Base-by-base conservation (phyloP, 495 filamentous ascomycete genomes). In the Trypethelium eluteriae region DNA sequence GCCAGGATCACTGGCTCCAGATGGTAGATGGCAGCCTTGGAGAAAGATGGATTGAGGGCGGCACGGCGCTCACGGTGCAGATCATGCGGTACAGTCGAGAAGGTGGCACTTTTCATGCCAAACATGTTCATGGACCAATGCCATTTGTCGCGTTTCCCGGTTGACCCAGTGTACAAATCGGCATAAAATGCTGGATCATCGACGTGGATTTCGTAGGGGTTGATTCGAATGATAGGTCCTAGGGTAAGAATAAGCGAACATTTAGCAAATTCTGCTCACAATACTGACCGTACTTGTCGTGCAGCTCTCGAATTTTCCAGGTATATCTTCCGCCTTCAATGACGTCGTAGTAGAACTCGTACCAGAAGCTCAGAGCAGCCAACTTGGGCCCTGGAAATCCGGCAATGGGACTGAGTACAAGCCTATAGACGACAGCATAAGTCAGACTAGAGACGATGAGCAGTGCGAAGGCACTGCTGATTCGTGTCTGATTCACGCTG, bases 31-130 rank as follows among this genome's bases (percentile, higher is more conserved):
- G 78, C 77, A 14, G 69, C 70, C 41, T 79, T 85, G 10, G 82
- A 85, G 74, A 86, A 85, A 72, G 81, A 82, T 25, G 72, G 77
- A 41, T 71, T 79, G 11, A 83, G 44, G 1, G 79, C 75, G 14
- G 64, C 70, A 38, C 82, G 81, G 5, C 83, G 77, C 11, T 74
- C 62, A 3, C 77, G 73, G 70, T 86, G 83, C n/a, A 78, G 73
- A 32, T 82, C 76, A 64, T 80, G 78, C 44, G 34, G n/a, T 2
- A 49, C 57, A n/a, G 68, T 70, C 6, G 39, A 38, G 6, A 70
- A 67, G 18, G 62, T 63, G 6, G 68, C 32, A 14, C 6, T 7
- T 14, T 25, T 18, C 18, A 11, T 67, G 16, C 61, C 59, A 41
- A 70, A 70, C 12, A 14, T 67, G 14, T 56, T 53, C 2, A 67